These are phyloP conservation scores for Globisporangium recalcitrans DNA, from an alignment of 352 stramenopile species.

Conservation along the genomic window DNA sequence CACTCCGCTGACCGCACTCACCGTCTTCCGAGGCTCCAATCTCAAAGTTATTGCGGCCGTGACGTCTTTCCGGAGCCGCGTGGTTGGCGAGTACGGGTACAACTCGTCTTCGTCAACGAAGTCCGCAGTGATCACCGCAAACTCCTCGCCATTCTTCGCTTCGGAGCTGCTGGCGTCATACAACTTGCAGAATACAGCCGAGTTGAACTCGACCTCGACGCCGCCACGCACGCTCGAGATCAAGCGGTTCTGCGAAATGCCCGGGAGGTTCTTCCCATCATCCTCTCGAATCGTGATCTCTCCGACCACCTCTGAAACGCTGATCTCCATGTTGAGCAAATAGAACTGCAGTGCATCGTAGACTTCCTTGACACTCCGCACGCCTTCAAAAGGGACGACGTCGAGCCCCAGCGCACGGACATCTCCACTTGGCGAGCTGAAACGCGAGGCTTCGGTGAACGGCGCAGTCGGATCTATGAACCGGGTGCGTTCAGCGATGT, in stretches of 20 bases:
- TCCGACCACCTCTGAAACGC: constrained; percentile 35
- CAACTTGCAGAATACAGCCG: constrained; percentile 24
- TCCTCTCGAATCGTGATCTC: constrained; percentile 44
- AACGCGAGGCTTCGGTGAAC: not conserved
- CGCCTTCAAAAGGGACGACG: constrained; percentile 6
- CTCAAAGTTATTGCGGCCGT: constrained; percentile 5
- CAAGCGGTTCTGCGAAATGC: constrained; percentile 30
- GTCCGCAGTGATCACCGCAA: constrained; percentile 5
- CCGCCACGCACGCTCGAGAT: constrained; percentile 13
- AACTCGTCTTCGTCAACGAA: constrained; percentile 11
- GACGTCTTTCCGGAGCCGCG: constrained; percentile 7
- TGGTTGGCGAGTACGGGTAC: constrained; percentile 10
- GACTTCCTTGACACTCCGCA: constrained; percentile 23
- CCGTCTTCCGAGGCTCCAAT: not conserved
- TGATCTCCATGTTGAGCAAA: constrained; percentile 42
- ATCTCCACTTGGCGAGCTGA: not conserved
- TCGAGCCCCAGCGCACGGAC: not conserved
- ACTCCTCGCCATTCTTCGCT: constrained; percentile 1
- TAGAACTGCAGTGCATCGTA: constrained; percentile 35
- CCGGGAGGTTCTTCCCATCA: constrained; percentile 27
- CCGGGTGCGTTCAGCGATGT: not conserved
- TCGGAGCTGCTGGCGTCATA: not conserved
- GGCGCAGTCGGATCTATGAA: not conserved
- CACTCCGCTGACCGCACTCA: not conserved
- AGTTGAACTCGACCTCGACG: constrained; percentile 30